A percentile compares a stretch with the other conserved stretches of the same genome.
These are phyloP conservation scores for Drosera capensis DNA, from an alignment of 148 eudicot genomes.

Conservation along the genomic window DNA sequence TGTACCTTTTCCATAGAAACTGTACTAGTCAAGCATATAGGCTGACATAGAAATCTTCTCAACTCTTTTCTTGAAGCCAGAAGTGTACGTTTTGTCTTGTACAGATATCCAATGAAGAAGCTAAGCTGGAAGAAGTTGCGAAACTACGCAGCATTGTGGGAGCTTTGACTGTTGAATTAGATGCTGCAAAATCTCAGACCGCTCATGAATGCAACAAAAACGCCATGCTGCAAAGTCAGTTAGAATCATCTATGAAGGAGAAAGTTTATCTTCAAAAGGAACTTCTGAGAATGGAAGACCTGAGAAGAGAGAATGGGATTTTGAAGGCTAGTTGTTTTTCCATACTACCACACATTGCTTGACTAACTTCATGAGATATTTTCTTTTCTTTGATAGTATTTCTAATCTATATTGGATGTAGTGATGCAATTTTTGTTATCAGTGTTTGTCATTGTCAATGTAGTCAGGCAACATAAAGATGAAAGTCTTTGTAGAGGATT, in stretches of 20 bases:
- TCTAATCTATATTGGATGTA: too few species aligned
- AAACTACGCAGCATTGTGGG: conserved; percentile 57
- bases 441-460: too few species aligned
- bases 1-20: too few species aligned
- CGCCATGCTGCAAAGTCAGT: conserved; percentile 41
- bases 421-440: too few species aligned
- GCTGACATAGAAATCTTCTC: too few species aligned
- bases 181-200: conserved; percentile 70
- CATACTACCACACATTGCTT: background rate
- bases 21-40: too few species aligned
- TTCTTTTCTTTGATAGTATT: too few species aligned
- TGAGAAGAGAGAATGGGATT: conserved; percentile 46
- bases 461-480: too few species aligned
- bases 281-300: conserved; percentile 30
- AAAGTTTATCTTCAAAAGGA: conserved; percentile 57
- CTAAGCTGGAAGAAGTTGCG: conserved; percentile 50
- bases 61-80: too few species aligned
- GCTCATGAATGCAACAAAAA: conserved; percentile 52
- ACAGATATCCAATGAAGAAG: conserved; percentile 82
- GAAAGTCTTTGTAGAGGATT: too few species aligned
- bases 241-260: conserved; percentile 50
- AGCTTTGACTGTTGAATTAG: conserved; percentile 49
- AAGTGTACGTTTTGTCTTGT: too few species aligned
- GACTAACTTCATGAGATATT: too few species aligned
- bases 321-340: conserved; percentile 39